Conservation (phyloP, 1,284 basidiomycete species). For the Ceratobasidium sp. region DNA sequence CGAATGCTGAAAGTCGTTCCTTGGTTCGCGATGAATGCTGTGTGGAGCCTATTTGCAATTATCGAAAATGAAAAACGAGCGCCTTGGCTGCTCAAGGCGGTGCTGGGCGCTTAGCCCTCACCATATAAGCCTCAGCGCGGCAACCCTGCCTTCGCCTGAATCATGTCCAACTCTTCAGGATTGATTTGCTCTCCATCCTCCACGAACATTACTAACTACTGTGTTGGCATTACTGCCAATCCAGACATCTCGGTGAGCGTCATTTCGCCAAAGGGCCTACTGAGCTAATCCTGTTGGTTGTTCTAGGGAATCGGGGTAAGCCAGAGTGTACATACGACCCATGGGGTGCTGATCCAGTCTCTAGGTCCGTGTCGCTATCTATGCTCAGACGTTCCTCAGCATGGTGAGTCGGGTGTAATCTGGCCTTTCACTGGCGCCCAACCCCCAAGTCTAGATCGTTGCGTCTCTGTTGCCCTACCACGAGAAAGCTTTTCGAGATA, state of each 20-base stretch:
- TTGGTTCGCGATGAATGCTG: background rate
- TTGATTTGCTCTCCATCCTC: background rate
- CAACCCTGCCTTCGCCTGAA: background rate
- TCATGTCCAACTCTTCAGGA: background rate
- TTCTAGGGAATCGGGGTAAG: slow-evolving; percentile 34
- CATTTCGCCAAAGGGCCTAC: background rate
- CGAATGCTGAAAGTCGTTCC: too few species aligned
- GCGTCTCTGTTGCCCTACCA: slow-evolving; percentile 32
- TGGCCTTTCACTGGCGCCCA: background rate
- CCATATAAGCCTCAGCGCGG: background rate
- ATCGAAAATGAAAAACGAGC: background rate
- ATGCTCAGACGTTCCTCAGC: slow-evolving; percentile 27
- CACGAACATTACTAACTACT: background rate
- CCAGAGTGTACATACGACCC: background rate
- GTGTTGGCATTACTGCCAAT: slow-evolving; percentile 6
- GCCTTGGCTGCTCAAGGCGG: background rate
- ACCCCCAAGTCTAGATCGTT: background rate
- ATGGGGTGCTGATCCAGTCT: background rate
- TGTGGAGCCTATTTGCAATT: background rate
- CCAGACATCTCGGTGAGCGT: slow-evolving; percentile 40
- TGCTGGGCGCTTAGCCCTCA: slow-evolving; percentile 19
- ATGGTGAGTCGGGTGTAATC: slow-evolving; percentile 14
- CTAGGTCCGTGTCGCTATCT: slow-evolving; percentile 41
- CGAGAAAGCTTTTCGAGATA: slow-evolving; percentile 41
- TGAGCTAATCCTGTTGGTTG: background rate